These are phyloP conservation scores for Pichia sorboxylosa DNA, from an alignment of 1,139 yeast species.

Conservation along the genomic window DNA sequence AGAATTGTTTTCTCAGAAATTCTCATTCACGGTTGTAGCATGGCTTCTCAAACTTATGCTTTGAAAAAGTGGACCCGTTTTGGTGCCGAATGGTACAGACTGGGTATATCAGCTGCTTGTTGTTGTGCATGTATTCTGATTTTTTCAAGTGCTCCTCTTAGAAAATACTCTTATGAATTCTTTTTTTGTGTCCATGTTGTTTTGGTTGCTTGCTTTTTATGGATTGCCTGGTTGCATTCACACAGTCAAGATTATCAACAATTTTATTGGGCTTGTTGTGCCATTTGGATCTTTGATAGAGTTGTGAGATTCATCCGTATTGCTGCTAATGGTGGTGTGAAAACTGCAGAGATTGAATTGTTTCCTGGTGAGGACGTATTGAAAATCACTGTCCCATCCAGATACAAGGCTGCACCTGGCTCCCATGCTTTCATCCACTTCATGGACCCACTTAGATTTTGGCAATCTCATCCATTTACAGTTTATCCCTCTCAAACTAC, in stretches of 20 bases:
- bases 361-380: constrained; percentile 27
- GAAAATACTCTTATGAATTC: constrained; percentile 50
- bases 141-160: constrained; percentile 39
- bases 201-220: constrained; percentile 43
- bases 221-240: constrained; percentile 52
- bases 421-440: constrained; percentile 43
- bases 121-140: constrained; percentile 31
- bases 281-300: constrained; percentile 57
- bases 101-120: constrained; percentile 44
- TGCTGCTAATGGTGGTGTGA: constrained; percentile 41
- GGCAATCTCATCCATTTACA: constrained; percentile 36
- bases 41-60: constrained; percentile 29
- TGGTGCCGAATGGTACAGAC: constrained; percentile 30
- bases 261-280: constrained; percentile 40
- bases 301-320: constrained; percentile 39
- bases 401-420: constrained; percentile 34
- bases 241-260: constrained; percentile 32
- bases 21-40: constrained; percentile 43
- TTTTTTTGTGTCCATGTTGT: constrained; percentile 50
- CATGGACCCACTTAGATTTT: constrained; percentile 25
- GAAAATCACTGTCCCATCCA: constrained; percentile 27
- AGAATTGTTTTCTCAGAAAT: constrained; percentile 32
- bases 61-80: constrained; percentile 33
- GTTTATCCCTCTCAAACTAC: constrained; percentile 19
- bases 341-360: constrained; percentile 37